Base-by-base conservation (phyloP, 2,329 filamentous ascomycete genomes). In the Malbranchea cinnamomea region DNA sequence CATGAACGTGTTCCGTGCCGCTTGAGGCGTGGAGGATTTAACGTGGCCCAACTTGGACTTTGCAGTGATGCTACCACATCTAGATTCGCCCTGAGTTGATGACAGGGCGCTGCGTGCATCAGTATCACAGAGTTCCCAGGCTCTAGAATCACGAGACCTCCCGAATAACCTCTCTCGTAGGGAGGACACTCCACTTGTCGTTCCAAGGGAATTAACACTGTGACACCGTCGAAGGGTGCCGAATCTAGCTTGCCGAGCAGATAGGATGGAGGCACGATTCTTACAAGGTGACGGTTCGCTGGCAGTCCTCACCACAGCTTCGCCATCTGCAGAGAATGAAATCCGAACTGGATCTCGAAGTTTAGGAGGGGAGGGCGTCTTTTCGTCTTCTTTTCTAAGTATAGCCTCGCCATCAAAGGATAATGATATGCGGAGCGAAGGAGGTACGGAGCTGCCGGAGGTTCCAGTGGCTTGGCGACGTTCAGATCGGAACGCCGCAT, bases 111-210 rank as follows among this genome's bases (percentile, higher is more conserved):
- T 81, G 24, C 78, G 74, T 30, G 70, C 63, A 41, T 89, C 80
- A 5, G 76, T 74, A 48, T 92, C 82, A 45, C 82, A 87, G 34
- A 83, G 83, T 47, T 92, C 82, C 87, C 87, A 94, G 5, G 78
- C 80, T 29, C 84, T 74, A 11, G 84, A 81, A 51, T 94, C 81
- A 32, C 82, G 74, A 34, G 85, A 93, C 33, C 87, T 71, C 32
- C 81, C 81, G 33, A 75, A 73, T 19, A 60, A 58, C n/a, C 11
- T 76, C 58, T 20, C 63, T 62, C 4, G 36, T 22, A 56, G 48
- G 32, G 43, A 46, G 25, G 40, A 50, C 47, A 36, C 49, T 48
- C 66, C 66, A 14, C 67, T 64, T n/a, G 73, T 57, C 4, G 67
- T 73, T 37, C 69, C 56, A 33, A 66, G 61, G 21, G 65, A 60